A percentile compares a stretch with the other conserved stretches of the same genome.
These are phyloP conservation scores for Coprinopsis sp. DNA, from an alignment of 768 basidiomycete genomes.

Conservation along the genomic window DNA sequence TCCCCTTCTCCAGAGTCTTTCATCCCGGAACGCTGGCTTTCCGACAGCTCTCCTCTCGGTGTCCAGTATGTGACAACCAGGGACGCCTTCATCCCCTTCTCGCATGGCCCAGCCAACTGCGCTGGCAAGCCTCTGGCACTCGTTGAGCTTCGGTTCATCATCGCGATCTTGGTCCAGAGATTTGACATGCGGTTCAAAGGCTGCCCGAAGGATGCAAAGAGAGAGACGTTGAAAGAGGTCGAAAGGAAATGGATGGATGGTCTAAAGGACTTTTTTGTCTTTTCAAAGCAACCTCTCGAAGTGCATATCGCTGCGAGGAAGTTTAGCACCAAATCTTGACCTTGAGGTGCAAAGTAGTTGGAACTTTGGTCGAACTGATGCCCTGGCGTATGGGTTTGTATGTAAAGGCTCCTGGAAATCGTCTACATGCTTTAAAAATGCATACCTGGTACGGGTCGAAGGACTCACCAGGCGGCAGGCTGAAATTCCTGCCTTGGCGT, in stretches of 20 bases:
- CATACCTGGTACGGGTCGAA: no score
- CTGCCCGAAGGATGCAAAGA: neutral
- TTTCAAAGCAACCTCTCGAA: neutral
- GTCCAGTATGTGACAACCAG: neutral
- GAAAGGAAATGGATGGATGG: neutral
- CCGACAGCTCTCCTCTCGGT: constrained; percentile 9
- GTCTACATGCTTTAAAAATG: no score
- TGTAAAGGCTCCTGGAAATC: no score
- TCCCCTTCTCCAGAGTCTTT: constrained; percentile 31
- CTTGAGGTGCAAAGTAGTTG: no score
- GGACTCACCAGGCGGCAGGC: neutral
- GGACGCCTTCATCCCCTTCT: constrained; percentile 19
- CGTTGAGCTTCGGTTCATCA: constrained; percentile 28
- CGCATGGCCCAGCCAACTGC: constrained; percentile 47
- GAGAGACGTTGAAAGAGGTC: neutral
- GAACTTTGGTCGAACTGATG: no score
- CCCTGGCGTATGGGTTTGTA: no score
- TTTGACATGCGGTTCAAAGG: constrained; percentile 9
- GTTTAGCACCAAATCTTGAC: no score
- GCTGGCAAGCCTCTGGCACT: constrained; percentile 37
- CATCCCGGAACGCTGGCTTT: constrained; percentile 35
- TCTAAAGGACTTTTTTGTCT: neutral
- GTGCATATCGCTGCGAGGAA: neutral
- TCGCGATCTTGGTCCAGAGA: constrained; percentile 5
- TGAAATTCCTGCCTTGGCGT: neutral